Conservation (phyloP, 306 rosid species). For the Malus sieversii region DNA sequence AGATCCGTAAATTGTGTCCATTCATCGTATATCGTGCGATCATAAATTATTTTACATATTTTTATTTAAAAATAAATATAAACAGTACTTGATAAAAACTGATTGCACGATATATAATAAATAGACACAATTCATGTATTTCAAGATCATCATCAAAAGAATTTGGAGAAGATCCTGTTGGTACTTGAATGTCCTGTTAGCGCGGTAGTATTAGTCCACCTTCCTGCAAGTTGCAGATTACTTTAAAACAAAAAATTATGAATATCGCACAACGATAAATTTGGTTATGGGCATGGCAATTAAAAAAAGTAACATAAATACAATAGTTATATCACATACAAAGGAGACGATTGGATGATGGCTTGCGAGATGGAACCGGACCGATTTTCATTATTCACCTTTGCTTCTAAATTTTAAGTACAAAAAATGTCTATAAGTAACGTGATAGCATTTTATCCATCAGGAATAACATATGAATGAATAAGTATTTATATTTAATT, state of each 20-base stretch:
- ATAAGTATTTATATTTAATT: too few species aligned
- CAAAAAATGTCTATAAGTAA: too few species aligned
- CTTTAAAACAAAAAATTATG: neutral
- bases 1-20: accelerated
- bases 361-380: neutral
- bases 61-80: too few species aligned
- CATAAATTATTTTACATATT: too few species aligned
- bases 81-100: too few species aligned
- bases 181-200: neutral
- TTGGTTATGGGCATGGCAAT: neutral
- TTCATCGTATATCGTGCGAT: too few species aligned
- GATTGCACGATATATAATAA: accelerated
- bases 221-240: neutral
- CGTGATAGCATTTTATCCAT: too few species aligned
- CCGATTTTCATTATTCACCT: too few species aligned
- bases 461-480: too few species aligned
- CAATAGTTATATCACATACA: neutral
- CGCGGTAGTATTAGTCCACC: neutral
- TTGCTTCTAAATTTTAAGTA: neutral
- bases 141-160: accelerated
- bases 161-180: too few species aligned
- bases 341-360: neutral
- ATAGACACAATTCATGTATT: too few species aligned
- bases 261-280: neutral
- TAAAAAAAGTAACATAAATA: too few species aligned